Evolutionary conservation across 2,329 filamentous ascomycete species (phyloP), one percentile per base, ranked within the genome.

Genomic region (Diaporthe sp.): DNA sequence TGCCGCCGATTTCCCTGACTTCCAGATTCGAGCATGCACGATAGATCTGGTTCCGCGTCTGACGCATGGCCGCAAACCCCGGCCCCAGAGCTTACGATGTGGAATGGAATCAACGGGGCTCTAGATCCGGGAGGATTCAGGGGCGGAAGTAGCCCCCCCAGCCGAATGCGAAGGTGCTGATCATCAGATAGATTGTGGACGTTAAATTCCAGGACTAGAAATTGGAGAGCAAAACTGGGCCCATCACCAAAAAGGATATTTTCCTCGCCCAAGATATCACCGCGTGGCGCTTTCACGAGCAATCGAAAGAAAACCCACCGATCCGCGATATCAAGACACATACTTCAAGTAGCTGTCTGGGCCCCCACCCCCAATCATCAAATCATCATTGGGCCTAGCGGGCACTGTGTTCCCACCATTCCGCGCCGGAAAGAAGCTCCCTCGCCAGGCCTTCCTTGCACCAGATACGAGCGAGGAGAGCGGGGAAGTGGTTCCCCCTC

Each of bases 371-470:
- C 30, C 45, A 52, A 67, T 50, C 30, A 6, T 25, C 45, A 52
- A 67, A 64, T 64, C 25, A 64, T 30, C 13, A 28, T 28, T 33
- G 47, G 3, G 35, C 28, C 25, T 25, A 61, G 60, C 61, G 70
- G 73, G 45, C 45, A 60, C 73, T 68, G 69, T 75, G 60, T 42
- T 72, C 30, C 73, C 73, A 75, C 60, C 73, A 50, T 73, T 75
- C 73, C 73, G 70, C 74, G 55, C 58, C 60, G 47, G 30, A 45
- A 45, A 47, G 40, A 40, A 25, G 38, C 38, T 25, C 30, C 45
- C 57, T 30, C 40, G 28, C 61, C 64, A 72, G 69, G 57, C 70
- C 40, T 69, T 60, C 69, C 42, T 38, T 54, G 70, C 54, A 33
- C 19, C 5, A 3, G 50, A 50, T 60, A 55, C 70, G 47, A 67